Evolutionary conservation across 768 basidiomycete species (phyloP), one percentile per base, ranked within the genome.

Genomic region (Sistotremastrum niveocremeum): DNA sequence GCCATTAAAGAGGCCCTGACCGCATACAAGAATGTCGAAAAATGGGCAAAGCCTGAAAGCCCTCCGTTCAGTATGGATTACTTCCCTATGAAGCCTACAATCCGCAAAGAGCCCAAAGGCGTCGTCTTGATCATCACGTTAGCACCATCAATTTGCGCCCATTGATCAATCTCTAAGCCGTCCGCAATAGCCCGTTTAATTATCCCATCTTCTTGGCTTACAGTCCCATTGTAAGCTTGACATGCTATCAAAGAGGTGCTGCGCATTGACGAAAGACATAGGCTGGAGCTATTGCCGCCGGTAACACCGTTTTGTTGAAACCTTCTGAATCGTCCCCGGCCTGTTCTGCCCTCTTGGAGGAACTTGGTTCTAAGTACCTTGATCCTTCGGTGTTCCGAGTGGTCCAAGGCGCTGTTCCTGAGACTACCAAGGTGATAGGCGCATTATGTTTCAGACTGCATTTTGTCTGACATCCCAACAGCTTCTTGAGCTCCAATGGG

Each of bases 61-160:
- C 70, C 77, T 2, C 54, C 71, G 0, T 81, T 81, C 54, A 68
- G 60, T 31, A 10, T 82, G 43, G 76, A 70, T 53, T 83, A 68
- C 55, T 65, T 63, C 5, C 62, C 75, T 0, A 74, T 84, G 70
- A 65, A 69, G 6, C 84, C 85, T 1, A 66, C 70, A 9, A 69
- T 85, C 2, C 68, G 74, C 45, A 84, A 85, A 54, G 83, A 85
- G 52, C 70, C 88, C 39, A 90, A 89, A 58, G 84, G 84, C 3
- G 71, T 77, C 29, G 71, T 81, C 0, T 63, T 85, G 41, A 73
- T 83, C 53, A 79, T 87, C 46, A 67, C 73, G 79, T 79, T 49
- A 45, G 77, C 65, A 7, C 42, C 32, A 42, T 30, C 41, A 37
- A 49, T 41, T 34, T 50, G 41, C 34, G 48, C 20, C 30, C 37